Evolutionary conservation across 2,329 filamentous ascomycete genomes (phyloP).

Genomic region (Ophiostoma triangulosporum): DNA sequence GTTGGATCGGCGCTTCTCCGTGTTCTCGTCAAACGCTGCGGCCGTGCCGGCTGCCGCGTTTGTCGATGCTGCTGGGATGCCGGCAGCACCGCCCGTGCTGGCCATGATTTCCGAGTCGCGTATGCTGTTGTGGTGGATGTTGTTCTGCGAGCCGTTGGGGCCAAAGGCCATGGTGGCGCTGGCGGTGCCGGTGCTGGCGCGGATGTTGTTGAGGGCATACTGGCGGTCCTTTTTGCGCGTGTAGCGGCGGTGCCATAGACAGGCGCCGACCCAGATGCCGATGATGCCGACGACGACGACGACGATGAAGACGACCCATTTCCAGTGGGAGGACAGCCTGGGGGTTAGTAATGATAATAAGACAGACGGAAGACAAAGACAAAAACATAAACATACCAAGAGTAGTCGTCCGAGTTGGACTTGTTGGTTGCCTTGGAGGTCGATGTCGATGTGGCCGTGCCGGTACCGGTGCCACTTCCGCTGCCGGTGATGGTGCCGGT

Average conservation of each 20-base stretch:
- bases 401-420: conserved; percentile 1
- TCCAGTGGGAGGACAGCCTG: conserved; percentile 54
- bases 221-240: conserved; percentile 53
- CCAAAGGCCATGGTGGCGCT: conserved; percentile 22
- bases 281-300: conserved; percentile 57
- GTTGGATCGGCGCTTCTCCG: conserved; percentile 14
- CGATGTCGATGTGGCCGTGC: not conserved
- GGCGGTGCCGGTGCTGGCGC: conserved; percentile 16
- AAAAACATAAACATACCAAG: conserved; percentile 5
- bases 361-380: not conserved
- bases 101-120: conserved; percentile 4
- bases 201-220: conserved; percentile 31
- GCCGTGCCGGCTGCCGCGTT: conserved; percentile 1
- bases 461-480: not conserved
- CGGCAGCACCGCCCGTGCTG: conserved; percentile 19
- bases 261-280: conserved; percentile 51
- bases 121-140: conserved; percentile 16
- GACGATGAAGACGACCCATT: conserved; percentile 73
- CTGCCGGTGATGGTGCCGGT: conserved; percentile 2
- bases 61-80: conserved; percentile 13
- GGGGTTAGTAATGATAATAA: not conserved
- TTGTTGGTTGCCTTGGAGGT: not conserved
- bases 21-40: conserved; percentile 19
- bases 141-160: conserved; percentile 17
- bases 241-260: conserved; percentile 61